phyloP scores from a whole-genome alignment of 108 stramenopile species.

The Nannochloropsis salina region DNA sequence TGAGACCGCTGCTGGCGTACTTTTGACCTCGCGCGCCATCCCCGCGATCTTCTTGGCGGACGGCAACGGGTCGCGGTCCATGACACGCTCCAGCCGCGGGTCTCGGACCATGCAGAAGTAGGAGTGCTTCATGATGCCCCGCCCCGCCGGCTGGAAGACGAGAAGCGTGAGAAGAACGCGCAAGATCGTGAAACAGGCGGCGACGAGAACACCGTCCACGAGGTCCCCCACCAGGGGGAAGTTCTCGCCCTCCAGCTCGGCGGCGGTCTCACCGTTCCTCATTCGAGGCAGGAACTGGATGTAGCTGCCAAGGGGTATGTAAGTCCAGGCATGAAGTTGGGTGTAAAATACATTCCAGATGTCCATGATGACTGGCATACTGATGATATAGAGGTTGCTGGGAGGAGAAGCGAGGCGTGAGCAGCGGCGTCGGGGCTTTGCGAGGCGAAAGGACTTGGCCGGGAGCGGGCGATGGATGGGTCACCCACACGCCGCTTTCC shows the following conservation, averaged over 20 bases:
- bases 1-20: background rate
- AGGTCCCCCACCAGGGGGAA: background rate
- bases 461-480: no score
- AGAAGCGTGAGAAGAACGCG: background rate
- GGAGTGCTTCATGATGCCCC: background rate
- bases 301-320: background rate
- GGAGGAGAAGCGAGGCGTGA: no score
- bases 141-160: background rate
- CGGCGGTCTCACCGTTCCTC: slow-evolving; percentile 7
- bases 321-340: background rate
- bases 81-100: background rate
- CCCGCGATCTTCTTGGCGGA: background rate
- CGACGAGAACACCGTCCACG: background rate
- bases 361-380: no score
- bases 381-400: no score
- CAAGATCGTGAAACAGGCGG: background rate
- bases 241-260: background rate
- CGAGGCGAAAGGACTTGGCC: no score
- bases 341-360: background rate
- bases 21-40: background rate
- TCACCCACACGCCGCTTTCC: no score
- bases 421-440: no score
- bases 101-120: slow-evolving; percentile 4
- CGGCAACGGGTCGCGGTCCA: background rate
- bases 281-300: background rate